A percentile compares a stretch with the other conserved stretches of the same genome.
These are phyloP conservation scores for Colletotrichum truncatum DNA, from an alignment of 2,329 filamentous ascomycete species.

Conservation along the genomic window DNA sequence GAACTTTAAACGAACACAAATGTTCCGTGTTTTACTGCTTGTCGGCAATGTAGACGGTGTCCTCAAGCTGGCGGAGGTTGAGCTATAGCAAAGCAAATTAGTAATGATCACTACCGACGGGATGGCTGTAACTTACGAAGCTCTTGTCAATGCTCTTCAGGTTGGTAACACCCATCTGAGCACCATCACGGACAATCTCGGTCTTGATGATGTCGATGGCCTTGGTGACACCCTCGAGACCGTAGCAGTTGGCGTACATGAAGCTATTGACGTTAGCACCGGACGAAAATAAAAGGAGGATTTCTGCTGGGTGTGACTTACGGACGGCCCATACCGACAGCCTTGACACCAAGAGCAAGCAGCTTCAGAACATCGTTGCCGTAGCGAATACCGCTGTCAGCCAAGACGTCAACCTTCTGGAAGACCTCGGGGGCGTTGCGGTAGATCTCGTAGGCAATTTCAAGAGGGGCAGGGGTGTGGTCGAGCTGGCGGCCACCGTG, in stretches of 20 bases:
- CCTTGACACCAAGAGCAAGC: conserved; percentile 48
- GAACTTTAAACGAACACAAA: neutral
- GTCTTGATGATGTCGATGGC: conserved; percentile 57
- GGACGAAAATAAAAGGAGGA: too few species aligned
- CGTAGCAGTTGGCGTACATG: conserved; percentile 62
- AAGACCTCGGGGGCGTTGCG: conserved; percentile 48
- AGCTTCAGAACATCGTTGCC: conserved; percentile 51
- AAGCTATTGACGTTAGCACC: conserved; percentile 35
- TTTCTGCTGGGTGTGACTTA: conserved; percentile 22
- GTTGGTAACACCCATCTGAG: conserved; percentile 42
- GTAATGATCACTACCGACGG: neutral
- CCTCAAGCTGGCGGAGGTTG: conserved; percentile 23
- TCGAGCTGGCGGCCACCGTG: conserved; percentile 53
- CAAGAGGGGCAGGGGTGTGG: conserved; percentile 43
- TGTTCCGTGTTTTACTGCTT: neutral
- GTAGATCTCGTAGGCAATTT: conserved; percentile 42
- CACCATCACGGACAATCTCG: conserved; percentile 50
- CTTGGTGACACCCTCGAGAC: conserved; percentile 55
- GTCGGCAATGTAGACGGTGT: conserved; percentile 22
- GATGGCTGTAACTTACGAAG: conserved; percentile 8
- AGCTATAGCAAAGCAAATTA: neutral
- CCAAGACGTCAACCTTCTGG: conserved; percentile 44
- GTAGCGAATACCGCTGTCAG: conserved; percentile 48
- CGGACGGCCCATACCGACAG: conserved; percentile 53
- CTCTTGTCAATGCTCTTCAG: conserved; percentile 35